A percentile compares a stretch with the other conserved stretches of the same genome.
phyloP scores from a whole-genome alignment of 2,329 filamentous ascomycete species.

The Ceratocystis diversiconidia region DNA sequence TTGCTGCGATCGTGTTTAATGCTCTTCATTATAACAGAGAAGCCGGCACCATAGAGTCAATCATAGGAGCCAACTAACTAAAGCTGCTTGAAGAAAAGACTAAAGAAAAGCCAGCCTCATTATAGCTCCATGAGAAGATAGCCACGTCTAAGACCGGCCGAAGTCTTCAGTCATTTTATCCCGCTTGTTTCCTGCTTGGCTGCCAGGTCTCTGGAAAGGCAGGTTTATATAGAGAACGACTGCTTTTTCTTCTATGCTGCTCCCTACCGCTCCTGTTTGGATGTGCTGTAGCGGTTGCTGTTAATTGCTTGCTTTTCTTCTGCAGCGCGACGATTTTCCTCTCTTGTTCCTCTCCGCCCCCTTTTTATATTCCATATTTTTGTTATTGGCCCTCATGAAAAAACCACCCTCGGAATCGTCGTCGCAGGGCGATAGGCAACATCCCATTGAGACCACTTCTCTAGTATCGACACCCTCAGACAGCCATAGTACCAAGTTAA shows the following conservation, averaged over 20 bases:
- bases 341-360: neutral
- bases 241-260: neutral
- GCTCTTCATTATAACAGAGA: no score
- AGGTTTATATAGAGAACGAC: no score
- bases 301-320: neutral
- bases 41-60: no score
- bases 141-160: neutral
- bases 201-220: neutral
- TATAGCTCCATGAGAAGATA: neutral
- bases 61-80: no score
- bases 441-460: slow-evolving; percentile 10
- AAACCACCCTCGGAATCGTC: slow-evolving; percentile 14
- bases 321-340: neutral
- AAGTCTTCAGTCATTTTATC: neutral
- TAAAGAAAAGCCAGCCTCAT: neutral
- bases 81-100: no score
- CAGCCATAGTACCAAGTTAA: neutral
- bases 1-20: no score
- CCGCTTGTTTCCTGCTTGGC: neutral
- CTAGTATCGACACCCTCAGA: neutral
- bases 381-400: slow-evolving; percentile 13
- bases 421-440: slow-evolving; percentile 14
- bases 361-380: neutral
- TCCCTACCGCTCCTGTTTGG: neutral
- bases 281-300: slow-evolving; percentile 1